phyloP scores from a whole-genome alignment of 345 rosid genomes.

The Sisymbrium altissimum region DNA sequence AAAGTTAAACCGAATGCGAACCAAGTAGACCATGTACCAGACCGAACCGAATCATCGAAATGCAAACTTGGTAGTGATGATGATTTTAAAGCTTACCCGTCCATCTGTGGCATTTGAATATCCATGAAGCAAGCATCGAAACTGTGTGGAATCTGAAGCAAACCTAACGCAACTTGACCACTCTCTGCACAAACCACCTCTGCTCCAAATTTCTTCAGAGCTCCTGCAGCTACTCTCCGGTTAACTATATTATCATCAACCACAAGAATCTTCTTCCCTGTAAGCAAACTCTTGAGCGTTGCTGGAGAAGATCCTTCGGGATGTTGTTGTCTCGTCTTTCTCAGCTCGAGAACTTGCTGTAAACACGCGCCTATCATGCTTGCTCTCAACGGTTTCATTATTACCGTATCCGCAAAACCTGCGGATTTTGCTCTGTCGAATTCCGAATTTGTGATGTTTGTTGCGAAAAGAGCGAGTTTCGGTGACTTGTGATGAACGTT shows the following conservation, averaged over 20 bases:
- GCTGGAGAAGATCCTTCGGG: conserved; percentile 42
- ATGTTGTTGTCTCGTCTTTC: conserved; percentile 56
- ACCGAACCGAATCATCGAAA: no score
- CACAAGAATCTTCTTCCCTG: conserved; percentile 80
- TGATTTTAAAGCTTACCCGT: conserved; percentile 54
- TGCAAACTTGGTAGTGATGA: no score
- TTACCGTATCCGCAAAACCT: conserved; percentile 86
- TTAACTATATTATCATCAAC: conserved; percentile 91
- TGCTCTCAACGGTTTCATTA: conserved; percentile 93
- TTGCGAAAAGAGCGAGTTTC: conserved; percentile 71
- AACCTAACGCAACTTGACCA: conserved; percentile 68
- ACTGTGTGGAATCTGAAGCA: conserved; percentile 74
- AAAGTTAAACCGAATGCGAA: neutral
- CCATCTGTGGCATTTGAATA: conserved; percentile 99
- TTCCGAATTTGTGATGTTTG: conserved; percentile 60
- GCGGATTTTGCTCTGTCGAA: conserved; percentile 68
- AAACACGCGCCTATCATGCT: conserved; percentile 97
- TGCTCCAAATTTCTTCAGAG: conserved; percentile 92
- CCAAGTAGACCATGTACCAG: no score
- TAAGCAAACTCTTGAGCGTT: conserved; percentile 54
- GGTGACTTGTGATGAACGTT: conserved; percentile 45
- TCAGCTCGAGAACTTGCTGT: conserved; percentile 70
- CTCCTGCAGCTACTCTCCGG: conserved; percentile 93
- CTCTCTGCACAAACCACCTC: conserved; percentile 81
- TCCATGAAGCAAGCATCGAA: conserved; percentile 99